Conservation (phyloP, 2,329 filamentous ascomycete genomes). For the Alternaria infectoria region DNA sequence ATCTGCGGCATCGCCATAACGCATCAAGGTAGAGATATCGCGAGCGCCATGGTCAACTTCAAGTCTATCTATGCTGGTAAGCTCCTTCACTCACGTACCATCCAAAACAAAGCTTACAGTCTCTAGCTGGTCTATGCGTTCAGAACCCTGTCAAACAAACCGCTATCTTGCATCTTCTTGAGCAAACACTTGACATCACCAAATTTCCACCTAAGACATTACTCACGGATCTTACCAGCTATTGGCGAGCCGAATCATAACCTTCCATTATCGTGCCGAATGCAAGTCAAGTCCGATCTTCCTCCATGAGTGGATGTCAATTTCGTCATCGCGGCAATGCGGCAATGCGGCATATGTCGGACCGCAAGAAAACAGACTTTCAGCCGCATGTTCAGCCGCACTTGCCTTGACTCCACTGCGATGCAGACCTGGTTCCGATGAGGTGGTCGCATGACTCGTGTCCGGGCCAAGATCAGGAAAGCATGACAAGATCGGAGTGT, state of each 20-base stretch:
- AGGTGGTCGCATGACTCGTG: not conserved
- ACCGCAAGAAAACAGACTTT: not conserved
- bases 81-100: conserved; percentile 2
- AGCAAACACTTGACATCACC: conserved; percentile 35
- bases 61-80: conserved; percentile 41
- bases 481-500: not conserved
- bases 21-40: conserved; percentile 33
- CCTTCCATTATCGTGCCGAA: not conserved
- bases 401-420: not conserved
- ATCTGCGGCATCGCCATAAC: conserved; percentile 60
- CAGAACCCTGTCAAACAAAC: conserved; percentile 35
- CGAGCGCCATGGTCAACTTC: conserved; percentile 37
- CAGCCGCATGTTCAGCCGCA: not conserved
- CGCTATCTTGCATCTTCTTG: conserved; percentile 34
- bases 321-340: not conserved
- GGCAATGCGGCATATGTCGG: not conserved
- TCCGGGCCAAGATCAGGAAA: not conserved
- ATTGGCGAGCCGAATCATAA: conserved; percentile 35
- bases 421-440: not conserved
- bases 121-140: conserved; percentile 39
- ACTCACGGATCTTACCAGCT: conserved; percentile 34
- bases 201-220: conserved; percentile 40
- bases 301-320: not conserved
- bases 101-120: conserved; percentile 2
- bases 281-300: not conserved